Conservation (phyloP, 352 stramenopile species). For the Lagenidium sp. region DNA sequence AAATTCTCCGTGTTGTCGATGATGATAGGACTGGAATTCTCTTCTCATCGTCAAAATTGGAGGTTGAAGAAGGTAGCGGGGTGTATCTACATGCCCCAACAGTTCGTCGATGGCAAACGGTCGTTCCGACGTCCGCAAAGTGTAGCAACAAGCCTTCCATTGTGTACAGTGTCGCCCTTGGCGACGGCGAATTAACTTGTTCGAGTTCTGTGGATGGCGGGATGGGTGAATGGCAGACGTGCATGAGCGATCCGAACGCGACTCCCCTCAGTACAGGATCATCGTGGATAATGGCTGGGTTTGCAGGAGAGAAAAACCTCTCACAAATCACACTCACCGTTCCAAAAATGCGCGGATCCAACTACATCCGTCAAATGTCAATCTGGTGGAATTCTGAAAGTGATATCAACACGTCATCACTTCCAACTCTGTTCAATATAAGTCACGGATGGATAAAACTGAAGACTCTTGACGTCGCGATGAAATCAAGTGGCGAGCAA, state of each 20-base stretch:
- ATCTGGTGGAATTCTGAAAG: slow-evolving; percentile 31
- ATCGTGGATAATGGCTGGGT: slow-evolving; percentile 48
- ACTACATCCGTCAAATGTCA: slow-evolving; percentile 35
- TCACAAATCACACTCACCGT: slow-evolving; percentile 29
- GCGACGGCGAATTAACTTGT: not conserved
- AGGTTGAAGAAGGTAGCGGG: slow-evolving; percentile 41
- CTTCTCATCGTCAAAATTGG: slow-evolving; percentile 28
- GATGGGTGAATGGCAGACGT: slow-evolving; percentile 32
- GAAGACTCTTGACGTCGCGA: slow-evolving; percentile 16
- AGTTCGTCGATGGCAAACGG: slow-evolving; percentile 14
- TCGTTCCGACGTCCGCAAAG: slow-evolving; percentile 18
- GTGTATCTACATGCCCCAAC: slow-evolving; percentile 32
- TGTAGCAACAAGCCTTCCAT: slow-evolving; percentile 20
- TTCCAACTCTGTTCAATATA: slow-evolving; percentile 16
- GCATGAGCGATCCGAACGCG: slow-evolving; percentile 25
- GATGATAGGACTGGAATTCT: slow-evolving; percentile 59
- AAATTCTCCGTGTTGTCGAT: slow-evolving; percentile 35
- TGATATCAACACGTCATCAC: slow-evolving; percentile 7
- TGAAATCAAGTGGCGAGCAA: slow-evolving; percentile 39
- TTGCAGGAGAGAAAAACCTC: slow-evolving; percentile 21
- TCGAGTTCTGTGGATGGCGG: no score
- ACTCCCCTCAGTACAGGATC: slow-evolving; percentile 22
- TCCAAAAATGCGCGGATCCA: slow-evolving; percentile 25
- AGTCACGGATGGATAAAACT: slow-evolving; percentile 31
- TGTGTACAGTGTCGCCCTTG: slow-evolving; percentile 10